phyloP scores from a whole-genome alignment of 2,329 filamentous ascomycete genomes.

The Paecilomyces sp. region DNA sequence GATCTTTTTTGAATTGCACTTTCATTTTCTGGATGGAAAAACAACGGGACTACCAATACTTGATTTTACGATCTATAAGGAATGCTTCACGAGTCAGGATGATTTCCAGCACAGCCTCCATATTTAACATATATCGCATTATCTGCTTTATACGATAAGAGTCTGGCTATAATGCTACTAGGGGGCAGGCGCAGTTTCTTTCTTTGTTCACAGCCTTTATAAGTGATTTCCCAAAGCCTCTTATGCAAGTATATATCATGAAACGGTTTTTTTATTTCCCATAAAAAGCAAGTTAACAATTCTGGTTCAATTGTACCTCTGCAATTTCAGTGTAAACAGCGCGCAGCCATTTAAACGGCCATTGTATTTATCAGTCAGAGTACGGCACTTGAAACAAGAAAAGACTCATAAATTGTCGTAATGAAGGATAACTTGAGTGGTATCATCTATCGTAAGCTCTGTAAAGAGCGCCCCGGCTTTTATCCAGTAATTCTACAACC shows the following conservation, averaged over 20 bases:
- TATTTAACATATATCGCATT: conserved; percentile 8
- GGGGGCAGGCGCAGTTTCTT: background rate
- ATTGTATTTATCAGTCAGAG: background rate
- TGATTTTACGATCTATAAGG: background rate
- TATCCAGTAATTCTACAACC: background rate
- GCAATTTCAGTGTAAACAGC: background rate
- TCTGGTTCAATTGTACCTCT: background rate
- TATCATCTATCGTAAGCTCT: background rate
- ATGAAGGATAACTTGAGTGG: background rate
- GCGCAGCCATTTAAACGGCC: background rate
- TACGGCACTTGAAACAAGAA: background rate
- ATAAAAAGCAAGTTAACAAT: background rate
- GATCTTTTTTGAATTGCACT: conserved; percentile 3
- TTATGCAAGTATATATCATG: background rate
- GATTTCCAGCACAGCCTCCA: conserved; percentile 9
- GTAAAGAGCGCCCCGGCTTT: background rate
- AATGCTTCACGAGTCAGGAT: background rate
- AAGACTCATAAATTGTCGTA: background rate
- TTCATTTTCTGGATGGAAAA: conserved; percentile 4
- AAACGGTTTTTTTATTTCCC: background rate
- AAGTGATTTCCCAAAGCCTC: background rate
- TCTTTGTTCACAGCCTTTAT: background rate
- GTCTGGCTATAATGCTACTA: background rate
- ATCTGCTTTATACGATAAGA: background rate
- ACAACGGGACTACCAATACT: background rate